Evolutionary conservation across 108 stramenopile species (phyloP).

Genomic region (Nitzschia sp.): DNA sequence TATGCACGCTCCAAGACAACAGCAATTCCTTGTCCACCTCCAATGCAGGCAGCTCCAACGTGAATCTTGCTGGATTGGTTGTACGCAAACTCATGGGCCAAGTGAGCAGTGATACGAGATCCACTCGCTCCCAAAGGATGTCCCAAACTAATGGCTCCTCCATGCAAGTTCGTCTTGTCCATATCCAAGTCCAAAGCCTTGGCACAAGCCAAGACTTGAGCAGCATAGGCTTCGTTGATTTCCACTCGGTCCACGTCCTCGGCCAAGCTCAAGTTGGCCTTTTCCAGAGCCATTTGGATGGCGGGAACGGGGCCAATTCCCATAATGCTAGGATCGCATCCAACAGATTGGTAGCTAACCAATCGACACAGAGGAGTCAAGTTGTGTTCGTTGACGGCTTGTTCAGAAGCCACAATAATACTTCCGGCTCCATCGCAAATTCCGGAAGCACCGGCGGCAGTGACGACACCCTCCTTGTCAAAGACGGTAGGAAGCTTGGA

Average conservation of each 20-base stretch:
- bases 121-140: slow-evolving; percentile 96
- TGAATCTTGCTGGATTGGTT: slow-evolving; percentile 58
- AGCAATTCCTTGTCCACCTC: slow-evolving; percentile 99
- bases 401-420: slow-evolving; percentile 88
- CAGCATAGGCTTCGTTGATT: slow-evolving; percentile 99
- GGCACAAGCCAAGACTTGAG: slow-evolving; percentile 93
- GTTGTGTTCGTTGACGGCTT: slow-evolving; percentile 78
- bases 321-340: slow-evolving; percentile 94
- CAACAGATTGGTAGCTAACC: slow-evolving; percentile 69
- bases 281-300: slow-evolving; percentile 80
- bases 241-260: slow-evolving; percentile 95
- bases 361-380: slow-evolving; percentile 87
- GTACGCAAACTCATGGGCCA: slow-evolving; percentile 86
- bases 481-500: slow-evolving; percentile 89
- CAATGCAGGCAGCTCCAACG: slow-evolving; percentile 98
- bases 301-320: slow-evolving; percentile 95
- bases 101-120: slow-evolving; percentile 90
- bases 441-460: slow-evolving; percentile 94
- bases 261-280: slow-evolving; percentile 74
- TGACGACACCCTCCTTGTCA: slow-evolving; percentile 95
- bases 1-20: slow-evolving; percentile 86
- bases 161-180: slow-evolving; percentile 87
- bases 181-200: slow-evolving; percentile 94
- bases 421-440: slow-evolving; percentile 97
- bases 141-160: slow-evolving; percentile 92